phyloP scores from a whole-genome alignment of 116 monocot genomes.

The Papilionanthe hybrid region DNA sequence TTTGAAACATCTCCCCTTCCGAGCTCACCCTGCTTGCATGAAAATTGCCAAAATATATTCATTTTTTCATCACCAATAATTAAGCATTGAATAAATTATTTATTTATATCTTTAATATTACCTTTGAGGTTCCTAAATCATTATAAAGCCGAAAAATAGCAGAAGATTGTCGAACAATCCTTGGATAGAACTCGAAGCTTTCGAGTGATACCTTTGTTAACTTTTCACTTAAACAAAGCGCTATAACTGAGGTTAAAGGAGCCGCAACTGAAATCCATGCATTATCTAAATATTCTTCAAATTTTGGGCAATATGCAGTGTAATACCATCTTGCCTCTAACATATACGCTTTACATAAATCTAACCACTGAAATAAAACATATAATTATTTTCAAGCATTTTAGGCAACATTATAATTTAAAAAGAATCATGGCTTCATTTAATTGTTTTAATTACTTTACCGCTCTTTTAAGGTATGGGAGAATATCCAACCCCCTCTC shows the following conservation, averaged over 20 bases:
- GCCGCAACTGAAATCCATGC: slow-evolving; percentile 20
- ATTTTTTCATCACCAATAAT: too few relatives aligned
- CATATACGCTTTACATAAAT: slow-evolving; percentile 7
- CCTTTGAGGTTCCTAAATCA: slow-evolving; percentile 41
- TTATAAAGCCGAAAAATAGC: slow-evolving; percentile 25
- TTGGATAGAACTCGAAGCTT: slow-evolving; percentile 5
- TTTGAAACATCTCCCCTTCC: too few relatives aligned
- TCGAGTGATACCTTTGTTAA: slow-evolving; percentile 6
- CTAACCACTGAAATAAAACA: slow-evolving; percentile 7
- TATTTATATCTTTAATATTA: background rate
- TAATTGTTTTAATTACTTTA: background rate
- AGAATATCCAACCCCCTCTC: background rate
- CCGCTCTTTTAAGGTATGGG: background rate
- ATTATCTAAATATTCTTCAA: slow-evolving; percentile 36
- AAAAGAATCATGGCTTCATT: background rate
- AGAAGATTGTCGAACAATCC: slow-evolving; percentile 5
- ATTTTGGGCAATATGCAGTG: slow-evolving; percentile 14
- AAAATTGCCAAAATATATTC: too few relatives aligned
- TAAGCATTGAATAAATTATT: too few relatives aligned
- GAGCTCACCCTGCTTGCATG: too few relatives aligned
- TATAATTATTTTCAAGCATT: background rate
- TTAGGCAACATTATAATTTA: background rate
- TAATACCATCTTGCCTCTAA: slow-evolving; percentile 11
- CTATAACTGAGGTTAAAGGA: background rate
- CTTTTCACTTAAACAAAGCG: slow-evolving; percentile 6